Conservation (phyloP, 1,284 basidiomycete species). For the Microbotryomycetes sp. region DNA sequence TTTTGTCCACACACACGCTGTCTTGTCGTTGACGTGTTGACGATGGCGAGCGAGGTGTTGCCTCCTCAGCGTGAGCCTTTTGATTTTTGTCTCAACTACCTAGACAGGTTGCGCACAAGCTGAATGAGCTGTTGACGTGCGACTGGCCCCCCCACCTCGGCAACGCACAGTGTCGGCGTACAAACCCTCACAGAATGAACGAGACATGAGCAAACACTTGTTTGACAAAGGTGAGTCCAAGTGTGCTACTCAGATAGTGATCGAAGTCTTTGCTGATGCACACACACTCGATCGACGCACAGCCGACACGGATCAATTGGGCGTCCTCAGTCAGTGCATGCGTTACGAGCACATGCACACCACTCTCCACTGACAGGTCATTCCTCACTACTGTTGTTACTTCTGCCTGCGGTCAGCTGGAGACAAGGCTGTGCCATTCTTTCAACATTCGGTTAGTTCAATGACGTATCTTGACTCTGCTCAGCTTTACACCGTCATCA, state of each 20-base stretch:
- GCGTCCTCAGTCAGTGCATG: slow-evolving; percentile 32
- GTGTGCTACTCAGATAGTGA: not conserved
- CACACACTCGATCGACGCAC: not conserved
- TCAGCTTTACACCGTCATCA: slow-evolving; percentile 3
- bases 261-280: not conserved
- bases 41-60: slow-evolving; percentile 20
- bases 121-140: not conserved
- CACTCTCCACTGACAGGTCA: too few relatives aligned
- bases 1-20: not conserved
- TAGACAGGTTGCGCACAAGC: too few relatives aligned
- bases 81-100: not conserved
- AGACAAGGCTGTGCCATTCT: slow-evolving; percentile 40
- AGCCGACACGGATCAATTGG: slow-evolving; percentile 37
- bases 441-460: slow-evolving; percentile 26
- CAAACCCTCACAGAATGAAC: slow-evolving; percentile 12
- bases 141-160: not conserved
- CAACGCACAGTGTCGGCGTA: slow-evolving; percentile 17
- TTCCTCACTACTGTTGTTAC: not conserved
- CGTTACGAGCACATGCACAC: too few relatives aligned
- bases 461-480: too few relatives aligned
- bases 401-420: slow-evolving; percentile 21
- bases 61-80: slow-evolving; percentile 14
- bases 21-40: not conserved
- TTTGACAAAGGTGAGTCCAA: slow-evolving; percentile 26
- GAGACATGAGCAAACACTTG: slow-evolving; percentile 15